These are phyloP conservation scores for Micromonas pusilla DNA, from an alignment of 139 green algal genomes.

Conservation along the genomic window DNA sequence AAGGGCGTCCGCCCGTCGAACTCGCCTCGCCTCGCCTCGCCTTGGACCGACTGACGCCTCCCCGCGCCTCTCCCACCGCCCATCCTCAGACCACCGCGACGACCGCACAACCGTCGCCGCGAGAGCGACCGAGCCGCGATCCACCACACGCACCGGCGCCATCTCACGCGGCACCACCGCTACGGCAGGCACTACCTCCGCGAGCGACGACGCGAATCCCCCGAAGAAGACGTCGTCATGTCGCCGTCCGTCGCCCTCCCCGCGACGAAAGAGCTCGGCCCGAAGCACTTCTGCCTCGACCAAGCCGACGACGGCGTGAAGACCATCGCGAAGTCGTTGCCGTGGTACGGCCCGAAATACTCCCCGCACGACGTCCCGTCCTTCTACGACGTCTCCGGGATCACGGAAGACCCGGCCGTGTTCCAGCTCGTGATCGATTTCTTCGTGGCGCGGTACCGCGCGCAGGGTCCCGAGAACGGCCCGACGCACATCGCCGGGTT, in stretches of 20 bases:
- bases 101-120: too few relatives aligned
- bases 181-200: neutral
- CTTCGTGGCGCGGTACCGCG: slow-evolving; percentile 12
- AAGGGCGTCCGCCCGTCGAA: too few relatives aligned
- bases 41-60: neutral
- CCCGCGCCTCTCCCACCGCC: neutral
- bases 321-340: slow-evolving; percentile 6
- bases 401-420: slow-evolving; percentile 38
- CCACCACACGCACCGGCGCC: neutral
- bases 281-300: slow-evolving; percentile 24
- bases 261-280: too few relatives aligned
- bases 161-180: neutral
- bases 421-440: slow-evolving; percentile 52
- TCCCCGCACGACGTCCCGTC: slow-evolving; percentile 21
- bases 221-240: neutral
- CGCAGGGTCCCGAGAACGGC: neutral
- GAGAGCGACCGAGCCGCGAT: too few relatives aligned
- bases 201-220: too few relatives aligned
- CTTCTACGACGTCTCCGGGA: slow-evolving; percentile 33
- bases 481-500: slow-evolving; percentile 65
- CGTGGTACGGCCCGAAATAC: slow-evolving; percentile 31
- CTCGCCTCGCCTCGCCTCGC: too few relatives aligned
- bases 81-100: neutral
- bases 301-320: neutral
- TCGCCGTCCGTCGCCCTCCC: neutral